Evolutionary conservation across 345 rosid genomes (phyloP), one percentile per base, ranked within the genome.

Genomic region (Rubroshorea leprosula): DNA sequence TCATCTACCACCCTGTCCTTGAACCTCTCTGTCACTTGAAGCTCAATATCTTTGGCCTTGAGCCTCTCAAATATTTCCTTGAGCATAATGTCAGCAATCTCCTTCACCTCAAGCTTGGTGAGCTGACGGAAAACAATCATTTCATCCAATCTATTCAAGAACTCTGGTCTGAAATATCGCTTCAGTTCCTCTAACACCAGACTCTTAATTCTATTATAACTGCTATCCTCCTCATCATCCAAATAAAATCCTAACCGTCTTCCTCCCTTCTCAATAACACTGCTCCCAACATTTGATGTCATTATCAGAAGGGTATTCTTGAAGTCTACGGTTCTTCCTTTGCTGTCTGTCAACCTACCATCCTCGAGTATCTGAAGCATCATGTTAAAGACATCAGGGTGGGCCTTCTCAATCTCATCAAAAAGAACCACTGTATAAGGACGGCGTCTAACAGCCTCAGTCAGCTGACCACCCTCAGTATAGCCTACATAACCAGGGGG

Each of bases 291-390:
- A 5, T 93, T 93, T 2, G 99, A 93, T 16, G 99, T 93, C 99
- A 93, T 87, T 38, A 93, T 90, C 64, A 93, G 75, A 58, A 93
- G 97, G 14, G 99, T 93, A 65, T 93, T 93, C 77, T 90, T 90
- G 79, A 93, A 93, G 60, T 93, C 99, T 6, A 93, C 99, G 0
- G 97, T 89, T 72, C 99, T 82, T 47, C 99, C 97, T 77, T 90
- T 93, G 76, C 99, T 93, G 68, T 93, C 99, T 0, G 97, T 93
- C 65, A 93, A 63, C 74, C 99, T 82, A 39, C 99, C 97, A 35
- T 93, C 99, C 80, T 93, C 99, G 0, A 93, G 89, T 61, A 93
- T 89, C 60, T 93, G 99, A 78, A 93, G 99, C 97, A 93, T 90
- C 90, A 90, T 87, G 82, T 93, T 90, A 74, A 93, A 93, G 61